Conservation (phyloP, 371 early-diverging fungal genomes). For the Phascolomyces articulosus region DNA sequence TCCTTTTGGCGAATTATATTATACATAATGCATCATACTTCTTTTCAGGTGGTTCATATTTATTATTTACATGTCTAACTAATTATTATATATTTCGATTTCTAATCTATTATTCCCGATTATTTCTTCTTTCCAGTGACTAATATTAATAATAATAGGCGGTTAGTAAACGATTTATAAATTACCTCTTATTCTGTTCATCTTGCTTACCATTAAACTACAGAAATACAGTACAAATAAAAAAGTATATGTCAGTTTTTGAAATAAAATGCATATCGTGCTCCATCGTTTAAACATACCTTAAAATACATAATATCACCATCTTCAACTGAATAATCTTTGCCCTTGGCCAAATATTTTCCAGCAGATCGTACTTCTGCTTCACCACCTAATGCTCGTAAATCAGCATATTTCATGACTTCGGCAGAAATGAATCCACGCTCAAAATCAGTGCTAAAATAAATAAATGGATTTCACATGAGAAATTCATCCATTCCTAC, state of each 20-base stretch:
- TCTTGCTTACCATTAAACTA: constrained; percentile 1
- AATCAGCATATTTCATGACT: constrained; percentile 71
- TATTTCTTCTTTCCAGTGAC: constrained; percentile 3
- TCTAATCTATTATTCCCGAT: too few species aligned
- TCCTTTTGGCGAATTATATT: too few species aligned
- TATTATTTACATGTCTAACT: too few species aligned
- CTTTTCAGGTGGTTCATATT: too few species aligned
- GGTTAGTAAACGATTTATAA: neutral
- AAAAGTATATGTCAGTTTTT: neutral
- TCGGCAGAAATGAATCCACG: constrained; percentile 93
- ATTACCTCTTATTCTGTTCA: neutral
- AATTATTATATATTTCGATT: too few species aligned
- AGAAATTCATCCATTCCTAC: constrained; percentile 8
- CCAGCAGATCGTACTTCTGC: constrained; percentile 40
- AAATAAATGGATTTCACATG: too few species aligned
- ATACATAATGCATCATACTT: too few species aligned
- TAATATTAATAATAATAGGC: neutral
- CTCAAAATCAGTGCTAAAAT: constrained; percentile 86
- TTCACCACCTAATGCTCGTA: constrained; percentile 66
- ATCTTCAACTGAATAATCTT: constrained; percentile 94
- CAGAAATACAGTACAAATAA: neutral
- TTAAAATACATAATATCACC: constrained; percentile 91
- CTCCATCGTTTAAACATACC: too few species aligned
- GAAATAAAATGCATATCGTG: too few species aligned
- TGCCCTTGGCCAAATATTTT: constrained; percentile 90